These are phyloP conservation scores for Globisporangium heterothallicum DNA, from an alignment of 352 stramenopile species.

Conservation along the genomic window DNA sequence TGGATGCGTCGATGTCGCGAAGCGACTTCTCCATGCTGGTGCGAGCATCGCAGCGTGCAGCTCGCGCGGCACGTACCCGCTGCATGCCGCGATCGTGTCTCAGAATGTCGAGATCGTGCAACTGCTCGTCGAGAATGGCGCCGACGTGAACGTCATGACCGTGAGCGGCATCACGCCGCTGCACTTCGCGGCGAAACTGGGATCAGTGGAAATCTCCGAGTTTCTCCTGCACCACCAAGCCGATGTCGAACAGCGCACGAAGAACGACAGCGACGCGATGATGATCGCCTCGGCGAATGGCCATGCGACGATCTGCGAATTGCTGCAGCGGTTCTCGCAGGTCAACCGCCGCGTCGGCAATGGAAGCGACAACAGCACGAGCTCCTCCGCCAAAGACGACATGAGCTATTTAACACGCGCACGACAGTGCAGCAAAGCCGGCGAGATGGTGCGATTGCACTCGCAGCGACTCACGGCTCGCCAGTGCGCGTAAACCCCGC, in stretches of 20 bases:
- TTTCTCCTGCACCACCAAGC: constrained; percentile 61
- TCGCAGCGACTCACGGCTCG: constrained; percentile 26
- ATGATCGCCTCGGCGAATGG: constrained; percentile 71
- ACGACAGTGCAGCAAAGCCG: constrained; percentile 27
- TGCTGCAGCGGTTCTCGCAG: constrained; percentile 47
- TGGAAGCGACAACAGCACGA: constrained; percentile 17
- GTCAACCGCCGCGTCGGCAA: constrained; percentile 9
- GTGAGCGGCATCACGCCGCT: constrained; percentile 68
- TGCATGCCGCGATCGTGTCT: constrained; percentile 64
- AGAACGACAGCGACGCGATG: constrained; percentile 71
- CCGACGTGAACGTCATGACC: constrained; percentile 67
- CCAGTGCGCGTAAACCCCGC: constrained; percentile 16
- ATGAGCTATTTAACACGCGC: too few species aligned
- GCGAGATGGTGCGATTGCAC: constrained; percentile 34
- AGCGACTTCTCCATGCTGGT: constrained; percentile 43
- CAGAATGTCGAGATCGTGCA: constrained; percentile 63
- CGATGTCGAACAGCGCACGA: constrained; percentile 61
- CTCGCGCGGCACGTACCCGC: constrained; percentile 48
- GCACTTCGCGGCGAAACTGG: constrained; percentile 70
- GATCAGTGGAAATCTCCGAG: constrained; percentile 50
- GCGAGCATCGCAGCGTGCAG: constrained; percentile 39
- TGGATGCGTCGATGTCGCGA: constrained; percentile 46
- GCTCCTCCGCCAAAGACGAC: constrained; percentile 6
- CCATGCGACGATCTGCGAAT: constrained; percentile 53
- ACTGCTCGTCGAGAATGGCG: constrained; percentile 52